phyloP scores from a whole-genome alignment of 306 rosid genomes.

The Prunus armeniaca region DNA sequence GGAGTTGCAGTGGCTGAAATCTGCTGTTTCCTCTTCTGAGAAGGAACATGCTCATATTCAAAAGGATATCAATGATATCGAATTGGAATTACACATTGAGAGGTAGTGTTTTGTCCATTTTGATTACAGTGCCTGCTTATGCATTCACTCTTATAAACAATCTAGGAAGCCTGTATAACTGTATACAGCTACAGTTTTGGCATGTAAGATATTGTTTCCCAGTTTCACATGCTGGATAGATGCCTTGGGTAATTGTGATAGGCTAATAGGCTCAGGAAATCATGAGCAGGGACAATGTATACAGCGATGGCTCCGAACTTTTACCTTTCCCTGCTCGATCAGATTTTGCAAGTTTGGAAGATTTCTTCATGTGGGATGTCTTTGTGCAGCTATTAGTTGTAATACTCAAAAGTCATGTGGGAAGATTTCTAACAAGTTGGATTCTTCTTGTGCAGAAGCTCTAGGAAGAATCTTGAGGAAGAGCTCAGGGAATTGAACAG shows the following conservation, averaged over 20 bases:
- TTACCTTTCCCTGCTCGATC: neutral
- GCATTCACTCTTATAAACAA: neutral
- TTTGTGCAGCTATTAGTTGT: neutral
- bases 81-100: conserved; percentile 67
- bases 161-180: neutral
- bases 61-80: conserved; percentile 55
- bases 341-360: neutral
- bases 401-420: neutral
- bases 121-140: neutral
- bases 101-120: conserved; percentile 46
- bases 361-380: neutral
- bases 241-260: neutral
- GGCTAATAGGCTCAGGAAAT: neutral
- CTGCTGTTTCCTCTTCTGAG: conserved; percentile 65
- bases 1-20: conserved; percentile 81
- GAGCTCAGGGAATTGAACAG: conserved; percentile 57
- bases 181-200: neutral
- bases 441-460: conserved; percentile 51
- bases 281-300: neutral
- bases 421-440: conserved; percentile 19
- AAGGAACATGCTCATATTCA: conserved; percentile 71
- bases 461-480: conserved; percentile 67
- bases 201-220: neutral
- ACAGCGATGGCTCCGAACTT: neutral
- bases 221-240: neutral